Evolutionary conservation across 2,329 filamentous ascomycete species (phyloP).

Genomic region (Karstenula rhodostoma): DNA sequence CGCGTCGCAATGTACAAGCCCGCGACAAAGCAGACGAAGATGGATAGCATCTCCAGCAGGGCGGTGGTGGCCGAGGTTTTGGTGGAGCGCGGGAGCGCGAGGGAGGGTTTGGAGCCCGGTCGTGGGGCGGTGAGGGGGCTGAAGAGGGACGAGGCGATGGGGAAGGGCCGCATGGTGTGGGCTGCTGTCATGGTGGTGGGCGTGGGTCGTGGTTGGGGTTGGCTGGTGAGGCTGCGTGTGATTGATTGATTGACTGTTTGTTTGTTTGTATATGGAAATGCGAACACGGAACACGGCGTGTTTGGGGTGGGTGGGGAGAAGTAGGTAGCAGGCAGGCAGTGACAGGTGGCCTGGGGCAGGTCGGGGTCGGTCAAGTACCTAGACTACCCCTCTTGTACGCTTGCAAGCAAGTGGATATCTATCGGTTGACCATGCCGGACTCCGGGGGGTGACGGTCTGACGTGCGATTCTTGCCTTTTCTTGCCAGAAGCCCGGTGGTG

Average conservation of each 20-base stretch:
- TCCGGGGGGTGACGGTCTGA: constrained; percentile 3
- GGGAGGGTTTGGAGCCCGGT: background rate
- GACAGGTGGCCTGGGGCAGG: constrained; percentile 4
- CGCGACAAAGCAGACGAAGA: constrained; percentile 3
- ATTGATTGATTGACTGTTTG: background rate
- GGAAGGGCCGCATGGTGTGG: constrained; percentile 4
- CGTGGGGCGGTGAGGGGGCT: background rate
- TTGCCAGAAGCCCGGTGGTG: background rate
- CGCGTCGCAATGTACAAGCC: background rate
- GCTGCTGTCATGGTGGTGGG: background rate
- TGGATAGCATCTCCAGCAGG: background rate
- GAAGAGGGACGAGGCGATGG: constrained; percentile 3
- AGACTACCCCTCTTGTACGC: constrained; percentile 7
- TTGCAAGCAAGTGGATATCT: constrained; percentile 13
- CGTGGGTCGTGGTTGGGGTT: background rate
- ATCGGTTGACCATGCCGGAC: constrained; percentile 5
- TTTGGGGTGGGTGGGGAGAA: background rate
- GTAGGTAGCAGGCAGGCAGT: background rate
- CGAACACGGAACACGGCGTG: background rate
- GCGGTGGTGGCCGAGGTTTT: background rate
- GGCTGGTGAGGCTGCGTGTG: background rate
- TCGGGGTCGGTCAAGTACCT: background rate
- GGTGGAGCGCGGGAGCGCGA: background rate
- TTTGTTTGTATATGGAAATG: no score
- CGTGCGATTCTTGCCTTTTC: background rate